Base-by-base conservation (phyloP, 148 eudicot genomes). In the Silene latifolia region DNA sequence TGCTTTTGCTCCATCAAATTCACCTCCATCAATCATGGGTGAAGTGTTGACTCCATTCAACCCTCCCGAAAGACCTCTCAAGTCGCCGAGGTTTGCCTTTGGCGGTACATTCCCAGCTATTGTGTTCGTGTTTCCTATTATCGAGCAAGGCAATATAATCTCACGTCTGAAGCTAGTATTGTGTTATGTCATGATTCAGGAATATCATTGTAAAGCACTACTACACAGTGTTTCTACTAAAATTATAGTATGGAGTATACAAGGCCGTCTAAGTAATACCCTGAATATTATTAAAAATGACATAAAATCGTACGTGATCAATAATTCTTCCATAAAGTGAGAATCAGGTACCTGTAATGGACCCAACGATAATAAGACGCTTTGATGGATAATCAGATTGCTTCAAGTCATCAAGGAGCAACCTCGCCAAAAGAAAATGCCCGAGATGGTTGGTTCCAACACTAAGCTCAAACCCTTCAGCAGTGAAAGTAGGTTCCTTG, bases 81-180 rank as follows among this genome's bases (percentile, higher is more conserved):
- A 82, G 74, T 93, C 97, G 59, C 98, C 98, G 1, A 91, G 87
- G 85, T 87, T 89, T 4, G 98, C 98, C 85, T 91, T 91, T 20
- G 98, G 98, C 25, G 98, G 98, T 48, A 93, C 94, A 74, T 93
- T 93, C 46, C 98, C 98, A 8, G 98, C 98, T 64, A 93, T 58
- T 42, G 98, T 93, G 77, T 93, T 93, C 51, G 98, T 89, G 83
- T 93, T 93, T 48, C 98, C 98, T 89, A 76, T 56, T 42, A 39
- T 67, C 71, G 47, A 20, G 70, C 65, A 27, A 47, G 4, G 4
- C 15, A 71, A 11, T 74, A n/a, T 20, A 27, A 48, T 20, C 1
- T 20, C 1, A 47, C 21, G 58, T 47, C n/a, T 69, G 44, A 4
- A 69, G 11, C 44, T 20, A 18, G 4, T 68, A 21, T 48, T 69